Evolutionary conservation across 164 flowering plant species (phyloP), one percentile per base, ranked within the genome.

Genomic region (Malania oleifera): DNA sequence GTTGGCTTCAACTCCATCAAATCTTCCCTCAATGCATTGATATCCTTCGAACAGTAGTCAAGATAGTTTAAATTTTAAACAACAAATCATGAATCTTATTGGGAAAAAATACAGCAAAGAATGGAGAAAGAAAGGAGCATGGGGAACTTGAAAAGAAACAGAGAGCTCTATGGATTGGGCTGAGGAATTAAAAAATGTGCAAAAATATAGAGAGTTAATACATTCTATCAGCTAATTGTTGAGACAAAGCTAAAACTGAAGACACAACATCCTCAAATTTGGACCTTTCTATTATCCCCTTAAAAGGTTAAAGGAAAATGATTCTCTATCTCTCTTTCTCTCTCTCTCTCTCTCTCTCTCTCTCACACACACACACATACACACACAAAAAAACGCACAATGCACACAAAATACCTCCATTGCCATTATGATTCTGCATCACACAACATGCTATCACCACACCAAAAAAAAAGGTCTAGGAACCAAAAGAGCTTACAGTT

Each of bases 1-100:
- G 99, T 93, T 40, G 99, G 99, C 74, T 81, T 90, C 76, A 93
- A 67, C 75, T 90, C 99, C 84, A 74, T 26, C 39, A 93, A 52
- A 67, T 93, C 99, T 35, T 93, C 99, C 52, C 63, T 78, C 61
- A 93, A 47, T 29, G 80, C 91, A 59, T 82, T 74, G 41, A 93
- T 60, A 65, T 86, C 76, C 99, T 93, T 68, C 71, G 74, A 18
- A 55, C n/a, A 20, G 43, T 9, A 54, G 25, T 7, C 18, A 51
- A 64, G 1, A 39, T 18, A 17, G 46, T 43, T 17, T 43, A 10
- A 2, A 28, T 28, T 15, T 18, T 31, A 18, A 46, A 45, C 1
- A 13, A 28, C 10, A 38, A 26, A 18, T 29, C 23, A 22, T 7
- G 39, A 27, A 17, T 34, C 20, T 41, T 6, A 20, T 23, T 45